Percentiles rank a stretch among this genome's conserved stretches.
These are phyloP conservation scores for Claviceps africana DNA, from an alignment of 2,329 filamentous ascomycete genomes.

Conservation along the genomic window DNA sequence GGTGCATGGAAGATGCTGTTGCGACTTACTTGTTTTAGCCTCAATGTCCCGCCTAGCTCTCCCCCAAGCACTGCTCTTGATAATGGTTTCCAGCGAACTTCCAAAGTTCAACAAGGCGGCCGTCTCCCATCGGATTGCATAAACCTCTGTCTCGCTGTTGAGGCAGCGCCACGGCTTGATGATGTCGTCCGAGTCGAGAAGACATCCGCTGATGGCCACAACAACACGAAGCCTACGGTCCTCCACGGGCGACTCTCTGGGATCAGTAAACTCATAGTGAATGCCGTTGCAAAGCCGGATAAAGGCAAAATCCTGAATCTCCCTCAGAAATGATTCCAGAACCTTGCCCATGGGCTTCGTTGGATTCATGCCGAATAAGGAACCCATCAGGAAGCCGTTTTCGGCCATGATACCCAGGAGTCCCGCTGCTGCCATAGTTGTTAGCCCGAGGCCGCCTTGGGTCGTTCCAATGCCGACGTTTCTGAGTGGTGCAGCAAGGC, in stretches of 20 bases:
- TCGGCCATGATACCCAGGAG: conserved; percentile 70
- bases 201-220: conserved; percentile 71
- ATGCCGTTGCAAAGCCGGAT: conserved; percentile 50
- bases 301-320: conserved; percentile 82
- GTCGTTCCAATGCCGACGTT: conserved; percentile 67
- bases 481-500: conserved; percentile 62
- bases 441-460: conserved; percentile 63
- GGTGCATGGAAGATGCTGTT: neutral
- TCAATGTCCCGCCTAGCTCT: conserved; percentile 43
- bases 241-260: conserved; percentile 36
- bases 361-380: conserved; percentile 84
- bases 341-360: conserved; percentile 70
- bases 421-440: conserved; percentile 58
- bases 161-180: conserved; percentile 62
- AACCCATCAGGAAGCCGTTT: conserved; percentile 65
- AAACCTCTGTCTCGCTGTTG: conserved; percentile 60
- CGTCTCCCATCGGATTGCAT: conserved; percentile 73
- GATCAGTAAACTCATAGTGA: conserved; percentile 28
- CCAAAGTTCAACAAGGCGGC: conserved; percentile 66
- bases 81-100: conserved; percentile 59
- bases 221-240: conserved; percentile 65
- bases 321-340: conserved; percentile 75
- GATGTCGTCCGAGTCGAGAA: conserved; percentile 58
- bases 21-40: conserved; percentile 30
- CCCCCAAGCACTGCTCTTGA: conserved; percentile 70